phyloP scores from a whole-genome alignment of 495 filamentous ascomycete species.

The Astrothelium subdiscretum region DNA sequence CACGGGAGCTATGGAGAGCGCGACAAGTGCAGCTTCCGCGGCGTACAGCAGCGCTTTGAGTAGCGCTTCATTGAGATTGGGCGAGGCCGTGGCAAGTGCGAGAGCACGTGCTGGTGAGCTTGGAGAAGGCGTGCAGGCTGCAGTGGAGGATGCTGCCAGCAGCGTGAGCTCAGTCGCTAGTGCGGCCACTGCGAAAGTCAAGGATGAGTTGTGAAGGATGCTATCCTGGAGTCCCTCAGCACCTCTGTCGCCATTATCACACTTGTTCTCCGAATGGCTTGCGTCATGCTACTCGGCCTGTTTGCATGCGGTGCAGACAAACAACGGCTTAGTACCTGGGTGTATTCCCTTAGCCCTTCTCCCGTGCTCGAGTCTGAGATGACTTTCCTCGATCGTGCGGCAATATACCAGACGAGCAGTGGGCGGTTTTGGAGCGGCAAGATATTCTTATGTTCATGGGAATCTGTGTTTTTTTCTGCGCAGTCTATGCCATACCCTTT shows the following conservation, averaged over 20 bases:
- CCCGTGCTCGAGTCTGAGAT: no score
- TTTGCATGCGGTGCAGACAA: no score
- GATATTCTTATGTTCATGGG: neutral
- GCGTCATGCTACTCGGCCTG: no score
- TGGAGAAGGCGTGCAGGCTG: conserved; percentile 29
- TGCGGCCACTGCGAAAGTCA: conserved; percentile 11
- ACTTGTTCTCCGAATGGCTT: no score
- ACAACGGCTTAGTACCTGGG: no score
- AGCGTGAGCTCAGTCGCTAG: conserved; percentile 30
- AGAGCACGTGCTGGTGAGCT: conserved; percentile 37
- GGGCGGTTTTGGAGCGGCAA: neutral
- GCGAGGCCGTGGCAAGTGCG: conserved; percentile 37
- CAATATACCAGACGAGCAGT: neutral
- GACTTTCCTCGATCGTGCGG: no score
- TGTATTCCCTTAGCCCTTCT: no score
- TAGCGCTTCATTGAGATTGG: conserved; percentile 42
- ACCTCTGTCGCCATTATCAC: no score
- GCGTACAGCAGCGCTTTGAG: conserved; percentile 40
- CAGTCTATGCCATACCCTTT: neutral
- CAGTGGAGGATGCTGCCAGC: conserved; percentile 36
- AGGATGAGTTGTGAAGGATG: conserved; percentile 15
- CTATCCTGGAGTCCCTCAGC: no score
- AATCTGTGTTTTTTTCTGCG: neutral
- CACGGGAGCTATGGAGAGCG: conserved; percentile 28
- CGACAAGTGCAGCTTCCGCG: conserved; percentile 27